A percentile compares a stretch with the other conserved stretches of the same genome.
phyloP scores from a whole-genome alignment of 225 moss, liverwort and hornwort species.

The Sphagnum tenellum region DNA sequence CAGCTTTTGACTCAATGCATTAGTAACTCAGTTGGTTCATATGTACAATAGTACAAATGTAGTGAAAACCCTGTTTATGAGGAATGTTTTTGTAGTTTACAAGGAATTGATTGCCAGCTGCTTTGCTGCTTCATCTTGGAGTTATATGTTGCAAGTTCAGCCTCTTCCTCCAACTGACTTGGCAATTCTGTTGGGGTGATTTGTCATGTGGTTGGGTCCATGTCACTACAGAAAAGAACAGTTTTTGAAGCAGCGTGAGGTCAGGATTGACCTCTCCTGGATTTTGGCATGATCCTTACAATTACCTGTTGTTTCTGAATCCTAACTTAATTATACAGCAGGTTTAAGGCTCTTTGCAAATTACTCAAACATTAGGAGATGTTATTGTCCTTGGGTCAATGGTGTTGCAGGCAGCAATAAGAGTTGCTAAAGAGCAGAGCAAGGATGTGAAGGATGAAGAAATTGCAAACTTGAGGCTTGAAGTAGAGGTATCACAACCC shows the following conservation, averaged over 20 bases:
- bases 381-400: not conserved
- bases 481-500: conserved; percentile 31
- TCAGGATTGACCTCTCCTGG: not conserved
- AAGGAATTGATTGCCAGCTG: too few species aligned
- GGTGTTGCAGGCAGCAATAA: conserved; percentile 42
- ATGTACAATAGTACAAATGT: too few species aligned
- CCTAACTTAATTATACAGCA: too few species aligned
- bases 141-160: too few species aligned
- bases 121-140: too few species aligned
- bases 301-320: too few species aligned
- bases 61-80: too few species aligned
- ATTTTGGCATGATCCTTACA: not conserved
- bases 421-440: conserved; percentile 71
- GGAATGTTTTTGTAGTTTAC: too few species aligned
- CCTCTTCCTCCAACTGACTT: too few species aligned
- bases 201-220: not conserved
- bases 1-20: too few species aligned
- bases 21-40: too few species aligned
- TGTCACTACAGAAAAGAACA: conserved; percentile 36
- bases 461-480: conserved; percentile 77
- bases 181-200: not conserved
- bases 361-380: not conserved
- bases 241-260: conserved; percentile 68
- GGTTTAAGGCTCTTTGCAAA: not conserved
- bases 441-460: conserved; percentile 90